These are phyloP conservation scores for Phialophora verrucosa DNA, from an alignment of 2,329 filamentous ascomycete genomes.

Conservation along the genomic window DNA sequence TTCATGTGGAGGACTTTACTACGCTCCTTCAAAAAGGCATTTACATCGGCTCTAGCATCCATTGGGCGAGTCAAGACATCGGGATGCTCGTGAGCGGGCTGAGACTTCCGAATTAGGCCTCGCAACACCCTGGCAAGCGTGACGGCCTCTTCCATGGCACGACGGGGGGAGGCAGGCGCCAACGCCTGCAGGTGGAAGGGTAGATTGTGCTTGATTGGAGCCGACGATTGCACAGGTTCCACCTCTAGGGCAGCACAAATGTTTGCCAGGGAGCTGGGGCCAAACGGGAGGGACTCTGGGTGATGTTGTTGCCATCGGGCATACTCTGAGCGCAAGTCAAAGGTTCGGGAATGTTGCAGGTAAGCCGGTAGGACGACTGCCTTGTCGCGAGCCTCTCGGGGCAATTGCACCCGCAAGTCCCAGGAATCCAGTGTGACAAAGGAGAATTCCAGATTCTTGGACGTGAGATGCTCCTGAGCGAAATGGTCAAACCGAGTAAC, in stretches of 20 bases:
- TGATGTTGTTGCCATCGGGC: constrained; percentile 99
- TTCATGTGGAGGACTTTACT: constrained; percentile 99
- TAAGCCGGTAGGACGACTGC: constrained; percentile 95
- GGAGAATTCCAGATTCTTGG: constrained; percentile 93
- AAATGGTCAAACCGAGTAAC: constrained; percentile 94
- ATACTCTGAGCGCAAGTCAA: constrained; percentile 96
- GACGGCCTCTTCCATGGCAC: constrained; percentile 96
- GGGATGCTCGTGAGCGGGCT: constrained; percentile 89
- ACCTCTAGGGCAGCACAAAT: constrained; percentile 98
- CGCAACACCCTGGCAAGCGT: constrained; percentile 91
- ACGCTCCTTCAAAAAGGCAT: constrained; percentile 92
- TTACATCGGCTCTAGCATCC: constrained; percentile 94
- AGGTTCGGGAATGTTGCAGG: constrained; percentile 95
- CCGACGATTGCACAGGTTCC: constrained; percentile 94
- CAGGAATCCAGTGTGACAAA: constrained; percentile 98
- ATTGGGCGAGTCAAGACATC: constrained; percentile 94
- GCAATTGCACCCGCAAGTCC: constrained; percentile 97
- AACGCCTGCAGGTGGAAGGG: constrained; percentile 97
- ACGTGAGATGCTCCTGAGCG: constrained; percentile 85
- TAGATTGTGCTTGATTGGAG: constrained; percentile 97
- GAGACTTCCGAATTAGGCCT: constrained; percentile 93
- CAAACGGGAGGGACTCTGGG: constrained; percentile 94
- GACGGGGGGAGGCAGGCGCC: constrained; percentile 90
- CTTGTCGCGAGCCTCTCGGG: constrained; percentile 97
- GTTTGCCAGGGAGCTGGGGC: constrained; percentile 91